phyloP scores from a whole-genome alignment of 2,329 filamentous ascomycete species.

The Fusarium chuoi region DNA sequence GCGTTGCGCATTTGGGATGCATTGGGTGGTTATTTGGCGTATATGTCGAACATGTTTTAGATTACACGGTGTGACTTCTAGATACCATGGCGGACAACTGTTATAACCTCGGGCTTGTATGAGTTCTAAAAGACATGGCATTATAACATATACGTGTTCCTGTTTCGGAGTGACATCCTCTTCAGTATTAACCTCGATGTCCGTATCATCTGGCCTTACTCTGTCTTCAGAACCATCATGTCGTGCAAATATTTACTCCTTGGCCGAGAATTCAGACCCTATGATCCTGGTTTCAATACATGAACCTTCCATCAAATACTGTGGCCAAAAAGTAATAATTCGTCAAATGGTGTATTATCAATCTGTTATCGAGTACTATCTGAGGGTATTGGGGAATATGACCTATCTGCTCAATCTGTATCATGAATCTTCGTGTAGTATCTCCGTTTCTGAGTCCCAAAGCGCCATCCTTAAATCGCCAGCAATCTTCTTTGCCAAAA shows the following conservation, averaged over 20 bases:
- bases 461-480: neutral
- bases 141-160: neutral
- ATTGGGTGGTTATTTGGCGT: neutral
- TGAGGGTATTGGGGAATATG: neutral
- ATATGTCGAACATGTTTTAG: neutral
- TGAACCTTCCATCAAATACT: neutral
- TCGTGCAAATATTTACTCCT: neutral
- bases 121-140: neutral
- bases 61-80: neutral
- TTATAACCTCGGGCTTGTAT: neutral
- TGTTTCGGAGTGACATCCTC: accelerated
- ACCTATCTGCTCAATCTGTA: neutral
- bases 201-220: accelerated
- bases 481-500: neutral
- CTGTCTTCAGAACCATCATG: neutral
- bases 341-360: neutral
- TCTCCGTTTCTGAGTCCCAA: neutral
- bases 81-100: neutral
- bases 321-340: neutral
- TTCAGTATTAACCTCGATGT: accelerated
- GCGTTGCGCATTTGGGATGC: constrained; percentile 26
- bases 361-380: neutral
- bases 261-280: accelerated
- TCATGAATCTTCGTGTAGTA: too few species aligned
- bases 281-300: neutral